Evolutionary conservation across 495 filamentous ascomycete species (phyloP), one percentile per base, ranked within the genome.

Genomic region (Neurospora tetraspora): DNA sequence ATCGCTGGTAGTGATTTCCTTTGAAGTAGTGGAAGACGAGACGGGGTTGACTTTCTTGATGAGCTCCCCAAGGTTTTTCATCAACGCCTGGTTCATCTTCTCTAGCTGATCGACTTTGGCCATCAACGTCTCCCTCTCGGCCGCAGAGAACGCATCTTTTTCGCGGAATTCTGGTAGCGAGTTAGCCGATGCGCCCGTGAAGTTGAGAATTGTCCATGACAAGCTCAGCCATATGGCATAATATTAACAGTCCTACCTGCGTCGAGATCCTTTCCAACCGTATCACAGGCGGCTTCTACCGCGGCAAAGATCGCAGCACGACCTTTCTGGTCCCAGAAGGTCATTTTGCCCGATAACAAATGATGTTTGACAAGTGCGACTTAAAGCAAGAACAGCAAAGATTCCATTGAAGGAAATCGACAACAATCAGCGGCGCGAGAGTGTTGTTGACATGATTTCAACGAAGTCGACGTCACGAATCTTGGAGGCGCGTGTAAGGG

Each of bases 301-400:
- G 84, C 83, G 38, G 81, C 80, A 39, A 84, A 74, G 23, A 86
- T 75, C 65, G 77, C 78, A 61, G 80, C 79, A 61, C 77, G 80
- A 40, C 82, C 85, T 36, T 74, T 80, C 43, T 70, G 70, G 40
- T 80, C 74, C 84, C 83, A 85, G 70, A 74, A 80, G 8, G 79
- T 80, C 83, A 83, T 86, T 27, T 31, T 72, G 27, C 5, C 53
- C 53, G 7, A 18, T 65, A 65, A 2, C 53, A 3, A 9, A 31
- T 18, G 53, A 9, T 34, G 2, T 34, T 65, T 36, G 53, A 65
- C 27, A 8, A 7, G 53, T 31, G 23, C 12, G 6, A 34, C 3
- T 36, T 36, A 65, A 34, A 34, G 6, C 53, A 34, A 65, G 12
- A 34, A 65, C 11, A 65, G 53, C 53, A 65, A 34, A 65, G 5